Evolutionary conservation across 352 stramenopile species (phyloP), one percentile per base, ranked within the genome.

Genomic region (Pythium scleroteichum): DNA sequence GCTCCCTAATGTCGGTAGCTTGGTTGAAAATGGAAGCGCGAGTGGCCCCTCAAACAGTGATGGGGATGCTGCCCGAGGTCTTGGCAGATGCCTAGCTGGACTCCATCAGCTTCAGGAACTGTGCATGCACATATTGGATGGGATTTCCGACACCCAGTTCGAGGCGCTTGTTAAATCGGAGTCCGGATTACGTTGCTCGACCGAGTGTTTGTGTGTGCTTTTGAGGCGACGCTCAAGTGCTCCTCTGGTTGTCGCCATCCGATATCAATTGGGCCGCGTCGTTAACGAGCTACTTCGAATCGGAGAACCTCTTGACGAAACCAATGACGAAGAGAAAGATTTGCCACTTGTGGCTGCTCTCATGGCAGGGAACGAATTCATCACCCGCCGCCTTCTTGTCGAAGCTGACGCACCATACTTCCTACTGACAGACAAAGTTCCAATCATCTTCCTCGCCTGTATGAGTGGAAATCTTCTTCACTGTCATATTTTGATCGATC

Each of bases 211-310:
- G 9, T 87, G 79, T 23, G 73, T 75, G n/a, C 73, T 95, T 23
- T 44, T 93, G 32, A 70, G 64, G 16, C 60, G 85, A 52, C 74
- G 86, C 19, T 92, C 84, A 0, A 68, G 78, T 39, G 77, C 75
- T 0, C 83, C 86, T 8, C 61, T 95, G 4, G 80, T 90, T 50
- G 76, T 88, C 1, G 83, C 86, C 3, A 79, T 95, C 22, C 77
- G 84, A n/a, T 92, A 92, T 51, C 80, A 95, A 26, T 66, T 93
- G 20, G 78, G 77, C 4, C 83, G 82, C 8, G 86, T 81, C 3
- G 86, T 95, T n/a, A 87, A 95, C 51, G 84, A 92, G 45, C 41
- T 95, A 4, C 51, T 95, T 35, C 66, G 71, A 13, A 55, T 75
- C 10, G 77, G 74, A 16, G 79, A 90, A 42, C 62, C 76, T 1